A percentile compares a stretch with the other conserved stretches of the same genome.
These are phyloP conservation scores for Phaeotremella skinneri DNA, from an alignment of 768 basidiomycete genomes.

Conservation along the genomic window DNA sequence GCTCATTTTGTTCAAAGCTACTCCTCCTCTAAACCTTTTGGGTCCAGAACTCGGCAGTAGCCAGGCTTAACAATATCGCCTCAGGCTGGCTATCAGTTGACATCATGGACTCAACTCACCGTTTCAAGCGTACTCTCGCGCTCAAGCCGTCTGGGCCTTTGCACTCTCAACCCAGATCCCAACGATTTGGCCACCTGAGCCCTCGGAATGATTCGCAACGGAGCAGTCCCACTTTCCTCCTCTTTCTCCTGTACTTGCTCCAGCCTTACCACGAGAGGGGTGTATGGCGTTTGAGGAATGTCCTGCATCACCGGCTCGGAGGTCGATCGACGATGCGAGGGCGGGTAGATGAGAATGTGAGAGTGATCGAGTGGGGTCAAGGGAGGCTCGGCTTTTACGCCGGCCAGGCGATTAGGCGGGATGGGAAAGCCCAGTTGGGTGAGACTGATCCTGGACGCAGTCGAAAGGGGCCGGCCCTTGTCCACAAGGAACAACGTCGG, in stretches of 20 bases:
- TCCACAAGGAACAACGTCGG: not conserved
- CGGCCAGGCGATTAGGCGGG: conserved; percentile 11
- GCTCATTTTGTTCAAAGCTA: not conserved
- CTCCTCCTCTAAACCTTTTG: not conserved
- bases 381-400: not conserved
- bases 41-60: conserved; percentile 34
- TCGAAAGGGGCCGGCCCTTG: conserved; percentile 1
- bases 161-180: conserved; percentile 18
- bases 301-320: conserved; percentile 8
- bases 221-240: conserved; percentile 9
- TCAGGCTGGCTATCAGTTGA: conserved; percentile 21
- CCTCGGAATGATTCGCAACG: not conserved
- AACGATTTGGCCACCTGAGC: not conserved
- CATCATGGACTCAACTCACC: conserved; percentile 1
- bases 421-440: conserved; percentile 11
- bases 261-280: not conserved
- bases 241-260: not conserved
- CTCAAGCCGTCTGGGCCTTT: no score
- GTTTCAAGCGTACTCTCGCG: conserved; percentile 24
- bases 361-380: not conserved
- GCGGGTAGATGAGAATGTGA: conserved; percentile 28
- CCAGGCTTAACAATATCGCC: conserved; percentile 30
- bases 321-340: conserved; percentile 15
- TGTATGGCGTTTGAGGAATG: conserved; percentile 7
- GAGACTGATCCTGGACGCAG: conserved; percentile 14